A percentile compares a stretch with the other conserved stretches of the same genome.
Conservation (phyloP, 345 rosid genomes). For the Ceriops zippeliana region DNA sequence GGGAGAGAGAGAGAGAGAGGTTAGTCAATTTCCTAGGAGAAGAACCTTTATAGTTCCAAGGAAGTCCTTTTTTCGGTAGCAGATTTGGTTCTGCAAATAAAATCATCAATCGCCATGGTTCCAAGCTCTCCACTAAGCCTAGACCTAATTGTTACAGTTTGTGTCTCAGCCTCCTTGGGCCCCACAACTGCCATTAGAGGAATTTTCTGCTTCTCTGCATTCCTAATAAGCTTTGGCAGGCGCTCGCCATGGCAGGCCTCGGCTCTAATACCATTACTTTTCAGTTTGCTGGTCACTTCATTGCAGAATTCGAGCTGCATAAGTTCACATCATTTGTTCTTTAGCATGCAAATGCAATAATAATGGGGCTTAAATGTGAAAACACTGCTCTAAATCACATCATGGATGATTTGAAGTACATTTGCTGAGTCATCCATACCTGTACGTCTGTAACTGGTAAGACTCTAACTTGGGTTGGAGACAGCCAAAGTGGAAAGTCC, state of each 20-base stretch:
- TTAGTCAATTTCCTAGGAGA: slow-evolving; percentile 6
- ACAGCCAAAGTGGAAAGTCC: slow-evolving; percentile 89
- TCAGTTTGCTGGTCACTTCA: slow-evolving; percentile 55
- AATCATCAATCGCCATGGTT: slow-evolving; percentile 59
- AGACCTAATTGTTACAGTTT: slow-evolving; percentile 71
- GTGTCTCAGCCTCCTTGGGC: slow-evolving; percentile 74
- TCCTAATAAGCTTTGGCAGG: slow-evolving; percentile 86
- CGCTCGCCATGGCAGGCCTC: slow-evolving; percentile 91
- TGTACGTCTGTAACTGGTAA: slow-evolving; percentile 88
- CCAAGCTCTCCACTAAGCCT: slow-evolving; percentile 84
- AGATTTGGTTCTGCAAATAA: slow-evolving; percentile 48
- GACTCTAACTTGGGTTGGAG: slow-evolving; percentile 83
- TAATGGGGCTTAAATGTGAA: too few relatives aligned
- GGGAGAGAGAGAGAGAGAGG: too few relatives aligned
- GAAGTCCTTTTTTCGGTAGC: slow-evolving; percentile 52
- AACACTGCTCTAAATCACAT: too few relatives aligned
- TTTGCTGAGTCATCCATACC: slow-evolving; percentile 56
- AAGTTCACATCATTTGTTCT: slow-evolving; percentile 5
- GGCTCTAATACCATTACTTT: slow-evolving; percentile 56
- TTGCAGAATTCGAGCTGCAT: slow-evolving; percentile 66
- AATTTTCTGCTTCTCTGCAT: slow-evolving; percentile 86
- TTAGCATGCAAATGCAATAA: neutral
- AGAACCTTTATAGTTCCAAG: slow-evolving; percentile 25
- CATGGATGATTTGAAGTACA: slow-evolving; percentile 23
- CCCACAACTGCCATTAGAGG: slow-evolving; percentile 94